Evolutionary conservation across 2,329 filamentous ascomycete genomes (phyloP), one percentile per base, ranked within the genome.

Genomic region (Capronia coronata): DNA sequence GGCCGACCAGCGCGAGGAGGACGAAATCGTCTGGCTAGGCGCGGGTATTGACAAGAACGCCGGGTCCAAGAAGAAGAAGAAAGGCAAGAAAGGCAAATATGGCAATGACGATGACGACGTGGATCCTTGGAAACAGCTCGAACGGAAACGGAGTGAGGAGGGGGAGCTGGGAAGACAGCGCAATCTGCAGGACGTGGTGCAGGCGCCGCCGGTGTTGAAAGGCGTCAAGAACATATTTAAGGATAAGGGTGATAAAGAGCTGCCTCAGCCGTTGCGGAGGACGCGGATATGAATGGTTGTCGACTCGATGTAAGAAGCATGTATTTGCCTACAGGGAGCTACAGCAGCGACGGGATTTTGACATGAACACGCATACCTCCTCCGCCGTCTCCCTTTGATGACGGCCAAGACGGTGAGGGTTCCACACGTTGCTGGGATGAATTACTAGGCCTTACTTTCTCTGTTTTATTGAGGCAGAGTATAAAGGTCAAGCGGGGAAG

Each of bases 91-190:
- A 51, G 71, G 69, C 13, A 70, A 71, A 50, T 60, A 46, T 3
- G 69, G 64, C 40, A 73, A 72, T 21, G 73, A 75, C 35, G 48
- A 82, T 43, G 78, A 82, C 44, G 78, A 82, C 8, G 81, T 83
- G 38, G 87, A 91, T 65, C 86, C 87, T 1, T 94, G 87, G 87
- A 81, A 78, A 37, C 80, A 80, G 54, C 67, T 95, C 57, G 83
- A 84, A 64, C 75, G 76, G 64, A 81, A 81, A 69, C 73, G 82
- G 49, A 81, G 79, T 21, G 77, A 80, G 58, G 68, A 67, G 14
- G 62, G 64, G 5, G 55, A 59, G 45, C 18, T 52, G 35, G 64
- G 62, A 27, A 63, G 64, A 44, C 61, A 63, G 48, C 49, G 55
- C 22, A 71, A 71, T 56, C 66, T 68, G 29, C 64, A 68, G 49